These are phyloP conservation scores for Rutstroemia sydowiana DNA, from an alignment of 2,329 filamentous ascomycete genomes.

Conservation along the genomic window DNA sequence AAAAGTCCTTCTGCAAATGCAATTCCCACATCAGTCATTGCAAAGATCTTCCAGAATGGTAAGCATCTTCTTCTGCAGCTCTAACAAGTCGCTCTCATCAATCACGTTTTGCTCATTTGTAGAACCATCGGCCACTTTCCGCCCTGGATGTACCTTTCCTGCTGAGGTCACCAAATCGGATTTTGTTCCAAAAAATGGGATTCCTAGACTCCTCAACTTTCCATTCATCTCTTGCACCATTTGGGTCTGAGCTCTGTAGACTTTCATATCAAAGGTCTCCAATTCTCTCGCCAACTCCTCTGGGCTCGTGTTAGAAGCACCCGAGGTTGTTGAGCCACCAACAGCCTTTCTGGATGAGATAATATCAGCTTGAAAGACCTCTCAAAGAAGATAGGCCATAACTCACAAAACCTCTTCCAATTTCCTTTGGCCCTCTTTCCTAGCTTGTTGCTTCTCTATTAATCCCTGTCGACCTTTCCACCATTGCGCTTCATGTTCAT, in stretches of 20 bases:
- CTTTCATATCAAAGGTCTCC: conserved; percentile 51
- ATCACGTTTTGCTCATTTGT: conserved; percentile 27
- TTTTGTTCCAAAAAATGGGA: conserved; percentile 53
- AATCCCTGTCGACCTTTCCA: conserved; percentile 45
- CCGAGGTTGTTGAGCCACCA: conserved; percentile 33
- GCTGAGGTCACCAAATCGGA: conserved; percentile 35
- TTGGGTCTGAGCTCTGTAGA: conserved; percentile 49
- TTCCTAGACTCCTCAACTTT: conserved; percentile 48
- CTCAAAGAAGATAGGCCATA: not conserved
- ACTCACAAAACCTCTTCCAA: conserved; percentile 48
- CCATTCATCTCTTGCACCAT: conserved; percentile 52
- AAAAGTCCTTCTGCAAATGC: conserved; percentile 4
- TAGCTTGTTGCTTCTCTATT: conserved; percentile 41
- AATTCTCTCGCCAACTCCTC: conserved; percentile 48
- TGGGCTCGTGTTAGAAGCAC: conserved; percentile 20
- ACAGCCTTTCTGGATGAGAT: conserved; percentile 34
- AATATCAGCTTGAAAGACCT: not conserved
- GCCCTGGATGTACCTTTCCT: conserved; percentile 15
- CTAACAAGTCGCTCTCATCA: conserved; percentile 35
- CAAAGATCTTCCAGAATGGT: conserved; percentile 44
- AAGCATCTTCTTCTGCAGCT: conserved; percentile 41
- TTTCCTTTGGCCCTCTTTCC: conserved; percentile 45
- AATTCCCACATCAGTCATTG: conserved; percentile 22
- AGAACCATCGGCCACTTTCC: conserved; percentile 5
- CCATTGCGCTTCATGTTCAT: conserved; percentile 56